phyloP scores from a whole-genome alignment of 306 rosid genomes.

The Trifolium fragiferum region DNA sequence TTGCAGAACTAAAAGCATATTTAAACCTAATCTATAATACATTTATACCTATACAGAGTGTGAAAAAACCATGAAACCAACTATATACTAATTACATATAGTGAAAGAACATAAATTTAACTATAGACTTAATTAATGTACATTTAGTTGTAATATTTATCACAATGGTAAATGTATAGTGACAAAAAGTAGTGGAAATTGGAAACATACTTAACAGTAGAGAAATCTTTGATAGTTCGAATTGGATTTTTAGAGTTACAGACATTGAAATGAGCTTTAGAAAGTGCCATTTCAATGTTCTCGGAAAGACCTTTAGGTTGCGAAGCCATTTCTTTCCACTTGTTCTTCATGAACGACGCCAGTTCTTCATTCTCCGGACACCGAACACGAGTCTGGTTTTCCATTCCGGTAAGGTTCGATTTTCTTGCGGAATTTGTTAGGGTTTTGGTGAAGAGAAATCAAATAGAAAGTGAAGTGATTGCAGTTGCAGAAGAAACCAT shows the following conservation, averaged over 20 bases:
- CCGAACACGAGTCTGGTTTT: conserved; percentile 51
- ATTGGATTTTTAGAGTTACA: conserved; percentile 70
- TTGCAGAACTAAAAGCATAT: too few species aligned
- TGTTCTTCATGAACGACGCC: conserved; percentile 61
- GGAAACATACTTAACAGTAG: conserved; percentile 69
- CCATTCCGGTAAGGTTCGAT: conserved; percentile 46
- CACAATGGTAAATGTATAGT: neutral
- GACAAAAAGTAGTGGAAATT: neutral
- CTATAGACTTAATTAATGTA: neutral
- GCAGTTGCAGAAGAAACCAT: conserved; percentile 40
- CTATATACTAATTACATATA: too few species aligned
- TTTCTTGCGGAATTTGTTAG: neutral
- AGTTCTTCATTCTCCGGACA: conserved; percentile 72
- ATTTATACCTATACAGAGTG: neutral
- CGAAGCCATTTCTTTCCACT: conserved; percentile 75
- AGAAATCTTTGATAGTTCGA: conserved; percentile 72
- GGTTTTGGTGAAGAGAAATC: conserved; percentile 26
- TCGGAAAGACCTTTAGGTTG: conserved; percentile 75
- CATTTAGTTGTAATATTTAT: neutral
- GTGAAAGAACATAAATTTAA: too few species aligned
- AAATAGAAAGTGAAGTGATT: neutral
- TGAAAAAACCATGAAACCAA: conserved; percentile 5
- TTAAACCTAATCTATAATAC: neutral
- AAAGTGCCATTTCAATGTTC: conserved; percentile 67
- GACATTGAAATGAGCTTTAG: conserved; percentile 78